Conservation (phyloP, 2,329 filamentous ascomycete species). For the Ophidiomyces ophidiicola region DNA sequence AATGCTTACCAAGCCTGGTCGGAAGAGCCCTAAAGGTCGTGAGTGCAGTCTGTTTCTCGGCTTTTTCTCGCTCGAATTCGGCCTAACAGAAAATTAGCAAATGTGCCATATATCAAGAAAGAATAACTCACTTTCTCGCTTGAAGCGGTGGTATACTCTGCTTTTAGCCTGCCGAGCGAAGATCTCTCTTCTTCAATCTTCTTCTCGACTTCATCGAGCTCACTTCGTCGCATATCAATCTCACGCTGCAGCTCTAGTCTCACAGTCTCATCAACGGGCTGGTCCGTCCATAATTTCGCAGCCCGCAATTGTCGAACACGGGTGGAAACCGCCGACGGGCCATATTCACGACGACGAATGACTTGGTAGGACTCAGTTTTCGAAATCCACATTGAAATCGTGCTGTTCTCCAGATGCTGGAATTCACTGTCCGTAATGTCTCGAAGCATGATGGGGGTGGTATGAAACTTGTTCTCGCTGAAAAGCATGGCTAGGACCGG, state of each 20-base stretch:
- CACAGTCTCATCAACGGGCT: constrained; percentile 51
- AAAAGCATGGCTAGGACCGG: constrained; percentile 83
- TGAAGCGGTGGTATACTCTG: constrained; percentile 19
- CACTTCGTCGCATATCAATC: constrained; percentile 32
- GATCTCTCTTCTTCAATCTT: constrained; percentile 23
- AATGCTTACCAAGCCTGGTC: constrained; percentile 55
- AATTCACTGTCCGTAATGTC: constrained; percentile 58
- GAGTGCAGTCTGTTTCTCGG: constrained; percentile 51
- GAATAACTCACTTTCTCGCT: constrained; percentile 33
- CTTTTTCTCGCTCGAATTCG: constrained; percentile 47
- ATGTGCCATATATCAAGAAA: neutral
- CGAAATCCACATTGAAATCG: constrained; percentile 58
- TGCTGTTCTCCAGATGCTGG: constrained; percentile 47
- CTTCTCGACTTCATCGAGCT: constrained; percentile 27
- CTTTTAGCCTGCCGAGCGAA: constrained; percentile 17
- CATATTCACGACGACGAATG: constrained; percentile 66
- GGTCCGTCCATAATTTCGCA: constrained; percentile 63
- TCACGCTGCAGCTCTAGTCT: constrained; percentile 50
- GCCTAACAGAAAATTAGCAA: constrained; percentile 19
- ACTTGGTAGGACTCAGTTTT: constrained; percentile 53
- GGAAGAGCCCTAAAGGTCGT: constrained; percentile 56
- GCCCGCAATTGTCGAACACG: constrained; percentile 47
- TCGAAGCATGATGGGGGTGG: constrained; percentile 50
- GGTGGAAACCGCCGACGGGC: constrained; percentile 58
- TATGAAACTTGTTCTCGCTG: constrained; percentile 55